phyloP scores from a whole-genome alignment of 2,329 filamentous ascomycete genomes.

The Talaromyces marneffei region DNA sequence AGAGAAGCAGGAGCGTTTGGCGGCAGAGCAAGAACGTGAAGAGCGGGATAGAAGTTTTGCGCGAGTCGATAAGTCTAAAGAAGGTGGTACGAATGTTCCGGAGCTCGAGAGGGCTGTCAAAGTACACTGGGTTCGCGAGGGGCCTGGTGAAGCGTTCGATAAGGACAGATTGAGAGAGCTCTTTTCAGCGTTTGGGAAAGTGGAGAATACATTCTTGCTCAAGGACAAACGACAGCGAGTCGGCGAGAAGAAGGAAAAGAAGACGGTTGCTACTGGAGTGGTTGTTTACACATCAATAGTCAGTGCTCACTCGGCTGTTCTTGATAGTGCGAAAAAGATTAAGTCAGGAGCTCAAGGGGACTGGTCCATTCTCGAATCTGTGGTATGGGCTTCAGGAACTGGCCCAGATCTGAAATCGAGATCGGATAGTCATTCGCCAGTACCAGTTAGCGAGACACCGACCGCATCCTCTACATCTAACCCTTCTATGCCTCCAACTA shows the following conservation, averaged over 20 bases:
- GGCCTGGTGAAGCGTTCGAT: conserved; percentile 41
- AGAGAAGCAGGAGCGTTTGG: conserved; percentile 36
- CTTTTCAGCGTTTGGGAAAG: conserved; percentile 51
- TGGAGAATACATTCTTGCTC: conserved; percentile 51
- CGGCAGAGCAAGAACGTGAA: conserved; percentile 37
- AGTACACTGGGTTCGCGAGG: conserved; percentile 50
- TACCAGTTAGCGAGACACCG: background rate
- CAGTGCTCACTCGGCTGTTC: conserved; percentile 52
- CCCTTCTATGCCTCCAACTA: conserved; percentile 14
- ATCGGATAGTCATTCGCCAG: background rate
- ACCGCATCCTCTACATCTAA: conserved; percentile 13
- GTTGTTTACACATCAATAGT: conserved; percentile 55
- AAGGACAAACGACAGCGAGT: conserved; percentile 52
- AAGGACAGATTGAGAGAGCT: conserved; percentile 42
- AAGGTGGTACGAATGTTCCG: conserved; percentile 39
- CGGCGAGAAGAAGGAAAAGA: conserved; percentile 47
- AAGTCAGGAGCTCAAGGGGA: conserved; percentile 28
- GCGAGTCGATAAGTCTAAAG: conserved; percentile 30
- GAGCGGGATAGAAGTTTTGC: conserved; percentile 28
- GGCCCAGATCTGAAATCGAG: conserved; percentile 43
- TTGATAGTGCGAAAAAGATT: conserved; percentile 42
- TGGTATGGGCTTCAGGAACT: conserved; percentile 50
- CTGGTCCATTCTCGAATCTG: conserved; percentile 48
- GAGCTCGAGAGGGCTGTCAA: conserved; percentile 56
- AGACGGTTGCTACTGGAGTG: conserved; percentile 48